Conservation (phyloP, 495 filamentous ascomycete genomes). For the Corynascus novoguineensis region DNA sequence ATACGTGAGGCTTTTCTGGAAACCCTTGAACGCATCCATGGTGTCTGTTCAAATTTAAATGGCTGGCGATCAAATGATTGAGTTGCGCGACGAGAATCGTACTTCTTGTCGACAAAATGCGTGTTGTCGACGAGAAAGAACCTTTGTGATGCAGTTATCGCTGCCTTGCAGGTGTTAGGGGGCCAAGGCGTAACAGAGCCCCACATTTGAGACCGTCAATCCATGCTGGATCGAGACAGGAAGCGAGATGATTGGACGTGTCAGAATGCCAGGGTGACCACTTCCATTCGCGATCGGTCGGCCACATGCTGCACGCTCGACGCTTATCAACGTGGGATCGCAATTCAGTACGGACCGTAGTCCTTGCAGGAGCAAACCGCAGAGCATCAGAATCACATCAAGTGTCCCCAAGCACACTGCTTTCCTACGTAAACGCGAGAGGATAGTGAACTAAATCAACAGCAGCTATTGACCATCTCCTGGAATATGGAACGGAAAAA, state of each 20-base stretch:
- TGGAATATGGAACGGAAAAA: no score
- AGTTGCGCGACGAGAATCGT: not conserved
- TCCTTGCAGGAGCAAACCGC: no score
- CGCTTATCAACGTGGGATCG: no score
- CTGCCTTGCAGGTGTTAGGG: conserved; percentile 3
- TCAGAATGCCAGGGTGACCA: not conserved
- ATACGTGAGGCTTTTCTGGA: conserved; percentile 34
- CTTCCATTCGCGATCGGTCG: not conserved
- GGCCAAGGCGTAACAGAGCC: conserved; percentile 1
- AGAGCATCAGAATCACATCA: no score
- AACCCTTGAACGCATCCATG: conserved; percentile 35
- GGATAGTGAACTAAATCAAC: no score
- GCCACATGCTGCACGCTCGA: not conserved
- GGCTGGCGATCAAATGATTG: not conserved
- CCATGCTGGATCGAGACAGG: conserved; percentile 6
- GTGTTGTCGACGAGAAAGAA: conserved; percentile 1
- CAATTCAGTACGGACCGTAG: no score
- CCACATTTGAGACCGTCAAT: conserved; percentile 14
- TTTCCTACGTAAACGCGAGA: no score
- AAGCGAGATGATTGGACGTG: not conserved
- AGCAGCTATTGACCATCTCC: no score
- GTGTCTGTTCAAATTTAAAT: not conserved
- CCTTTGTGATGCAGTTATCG: not conserved
- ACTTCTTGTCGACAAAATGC: not conserved
- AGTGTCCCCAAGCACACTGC: no score